Base-by-base conservation (phyloP, 805 yeast species). In the Candida ipomoeae region DNA sequence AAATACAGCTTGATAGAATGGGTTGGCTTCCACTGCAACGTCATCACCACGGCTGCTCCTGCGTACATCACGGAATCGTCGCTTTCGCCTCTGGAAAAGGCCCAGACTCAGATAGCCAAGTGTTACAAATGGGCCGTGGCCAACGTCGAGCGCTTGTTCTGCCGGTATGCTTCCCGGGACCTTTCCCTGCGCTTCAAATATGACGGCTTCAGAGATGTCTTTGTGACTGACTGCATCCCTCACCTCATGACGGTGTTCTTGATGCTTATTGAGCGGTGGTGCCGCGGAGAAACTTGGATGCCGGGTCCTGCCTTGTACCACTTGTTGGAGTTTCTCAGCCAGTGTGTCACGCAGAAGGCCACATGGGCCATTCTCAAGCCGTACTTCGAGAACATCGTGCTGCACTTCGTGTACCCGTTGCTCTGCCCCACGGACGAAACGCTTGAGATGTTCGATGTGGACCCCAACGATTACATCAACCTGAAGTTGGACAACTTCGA, bases 381-480 rank as follows among this genome's bases (percentile, higher is more conserved):
- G 1, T 85, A 85, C 63, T 74, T 83, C 46, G 81, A 81, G 39
- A 76, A 80, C 6, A 69, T 92, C 23, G 71, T 92, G 34, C 70
- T 83, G 11, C 89, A 85, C 57, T 82, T 92, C 49, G 76, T 92
- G 8, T 85, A 79, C 67, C 96, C 96, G 2, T 69, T 86, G 50
- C 67, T 92, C 50, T 81, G 90, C 56, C 87, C 94, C 1, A 75
- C 79, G 6, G 84, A 83, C 48, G 82, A 78, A 6, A 81, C 82
- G 17, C 70, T 89, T 49, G 95, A 87, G 56, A 67, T 80, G 4
- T 91, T 87, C 69, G 95, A 89, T 54, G 82, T 79, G 54, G 97
- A 91, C 59, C 97, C 97, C 3, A 85, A 82, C 49, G 97, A 90
- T 63, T 94, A 89, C 64, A 82, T 92, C 49, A 87, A 89, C 65